Evolutionary conservation across 1,284 basidiomycete species (phyloP), one percentile per base, ranked within the genome.

Genomic region (Melanopsichium pennsylvanicum): DNA sequence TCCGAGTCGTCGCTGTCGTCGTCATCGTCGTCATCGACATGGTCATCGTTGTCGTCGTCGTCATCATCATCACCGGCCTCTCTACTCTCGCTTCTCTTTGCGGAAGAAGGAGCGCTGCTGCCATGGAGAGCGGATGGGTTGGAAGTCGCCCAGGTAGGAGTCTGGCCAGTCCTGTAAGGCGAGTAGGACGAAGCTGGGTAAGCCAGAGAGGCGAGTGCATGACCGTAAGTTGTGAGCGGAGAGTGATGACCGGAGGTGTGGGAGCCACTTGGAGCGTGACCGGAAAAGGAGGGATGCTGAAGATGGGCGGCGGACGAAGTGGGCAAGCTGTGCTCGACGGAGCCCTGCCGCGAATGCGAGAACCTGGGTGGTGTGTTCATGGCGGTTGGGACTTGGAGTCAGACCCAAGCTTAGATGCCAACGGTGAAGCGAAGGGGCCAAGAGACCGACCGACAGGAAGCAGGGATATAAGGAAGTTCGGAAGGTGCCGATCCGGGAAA

Each of bases 301-400:
- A 70, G 52, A 43, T 62, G 54, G 3, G 68, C 54, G 3, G 48
- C 48, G 13, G 67, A 60, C n/a, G 52, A 36, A 19, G 46, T 42
- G 31, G 60, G 44, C 31, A 48, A 10, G 31, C n/a, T 57, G 33
- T 56, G 49, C 42, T 70, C 68, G 9, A 61, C 58, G 3, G 68
- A 70, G 48, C 68, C 58, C 48, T 70, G 68, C 18, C 68, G 56
- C n/a, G 68, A 70, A 31, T 66, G 68, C 12, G 68, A 70, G 45
- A 61, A 70, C 35, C 35, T 56, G 15, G 68, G 68, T 15, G 68
- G 62, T 12, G 68, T 70, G 46, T 70, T 70, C 68, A 70, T 70
- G 38, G 38, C 46, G 4, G 34, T 22, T 29, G 42, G 21, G 21
- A 16, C 10, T 25, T 15, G 12, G 41, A 6, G 13, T 25, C 31